phyloP scores from a whole-genome alignment of 768 basidiomycete genomes.

The Dendrothele bispora region DNA sequence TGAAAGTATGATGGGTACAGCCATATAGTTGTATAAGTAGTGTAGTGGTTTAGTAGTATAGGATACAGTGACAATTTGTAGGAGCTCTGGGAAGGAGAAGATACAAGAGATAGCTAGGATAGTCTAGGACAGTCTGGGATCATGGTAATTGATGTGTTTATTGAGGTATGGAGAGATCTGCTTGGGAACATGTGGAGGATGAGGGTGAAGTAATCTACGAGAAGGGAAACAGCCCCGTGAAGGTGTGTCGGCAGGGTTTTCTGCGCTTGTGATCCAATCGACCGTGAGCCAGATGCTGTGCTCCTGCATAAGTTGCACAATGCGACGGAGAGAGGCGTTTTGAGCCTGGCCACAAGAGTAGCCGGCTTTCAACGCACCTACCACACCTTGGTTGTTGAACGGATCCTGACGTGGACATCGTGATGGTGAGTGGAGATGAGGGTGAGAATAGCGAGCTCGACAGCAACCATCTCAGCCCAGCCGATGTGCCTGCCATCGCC shows the following conservation, averaged over 20 bases:
- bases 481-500: conserved; percentile 32
- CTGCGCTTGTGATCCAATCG: conserved; percentile 28
- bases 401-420: conserved; percentile 25
- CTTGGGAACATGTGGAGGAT: background rate
- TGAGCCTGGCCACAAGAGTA: conserved; percentile 23
- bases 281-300: conserved; percentile 23
- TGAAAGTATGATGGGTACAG: no score
- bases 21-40: no score
- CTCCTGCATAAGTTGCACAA: conserved; percentile 21
- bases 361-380: conserved; percentile 29
- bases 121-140: no score
- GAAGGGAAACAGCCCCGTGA: conserved; percentile 25
- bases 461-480: conserved; percentile 46
- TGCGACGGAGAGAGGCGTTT: conserved; percentile 25
- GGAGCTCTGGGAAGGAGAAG: no score
- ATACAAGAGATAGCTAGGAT: no score
- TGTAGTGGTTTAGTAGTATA: no score
- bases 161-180: background rate
- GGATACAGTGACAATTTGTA: no score
- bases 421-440: conserved; percentile 22
- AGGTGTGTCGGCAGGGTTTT: conserved; percentile 34
- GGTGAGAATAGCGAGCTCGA: conserved; percentile 39
- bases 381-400: conserved; percentile 41
- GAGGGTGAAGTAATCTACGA: conserved; percentile 6
- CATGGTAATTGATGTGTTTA: background rate